phyloP scores from a whole-genome alignment of 495 filamentous ascomycete species.

The Aspergillus conjunctus region DNA sequence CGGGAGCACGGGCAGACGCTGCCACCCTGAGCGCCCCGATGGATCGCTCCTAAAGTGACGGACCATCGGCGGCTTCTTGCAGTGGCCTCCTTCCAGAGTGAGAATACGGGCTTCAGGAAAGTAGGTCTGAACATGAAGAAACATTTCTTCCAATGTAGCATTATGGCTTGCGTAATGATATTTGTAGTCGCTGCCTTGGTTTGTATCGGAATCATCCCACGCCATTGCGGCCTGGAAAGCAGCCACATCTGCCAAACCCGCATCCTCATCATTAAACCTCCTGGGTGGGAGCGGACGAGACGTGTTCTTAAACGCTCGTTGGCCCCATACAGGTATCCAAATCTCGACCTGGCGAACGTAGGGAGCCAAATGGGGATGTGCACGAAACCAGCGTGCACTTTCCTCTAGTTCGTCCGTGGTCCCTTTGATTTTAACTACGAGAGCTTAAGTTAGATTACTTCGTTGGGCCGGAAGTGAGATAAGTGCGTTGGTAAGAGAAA shows the following conservation, averaged over 20 bases:
- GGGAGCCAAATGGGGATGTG: conserved; percentile 56
- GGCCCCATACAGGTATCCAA: conserved; percentile 73
- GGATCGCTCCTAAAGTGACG: conserved; percentile 50
- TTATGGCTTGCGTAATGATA: conserved; percentile 57
- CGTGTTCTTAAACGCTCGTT: conserved; percentile 37
- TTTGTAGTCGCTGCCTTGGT: conserved; percentile 42
- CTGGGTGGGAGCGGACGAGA: conserved; percentile 41
- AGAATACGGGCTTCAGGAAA: conserved; percentile 64
- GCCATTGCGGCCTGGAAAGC: conserved; percentile 30
- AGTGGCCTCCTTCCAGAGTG: conserved; percentile 75
- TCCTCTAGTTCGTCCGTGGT: conserved; percentile 59
- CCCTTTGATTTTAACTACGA: conserved; percentile 66
- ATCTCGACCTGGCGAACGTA: conserved; percentile 73
- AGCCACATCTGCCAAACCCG: conserved; percentile 44
- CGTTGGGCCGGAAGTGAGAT: neutral
- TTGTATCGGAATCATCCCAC: conserved; percentile 41
- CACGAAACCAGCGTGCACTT: conserved; percentile 58
- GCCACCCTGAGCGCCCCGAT: conserved; percentile 28
- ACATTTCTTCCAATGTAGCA: conserved; percentile 67
- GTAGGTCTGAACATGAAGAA: conserved; percentile 55
- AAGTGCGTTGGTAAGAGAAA: neutral
- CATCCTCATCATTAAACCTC: conserved; percentile 33
- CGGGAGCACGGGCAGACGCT: conserved; percentile 44
- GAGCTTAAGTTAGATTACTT: conserved; percentile 13
- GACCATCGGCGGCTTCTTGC: conserved; percentile 68